Evolutionary conservation across 2,329 filamentous ascomycete genomes (phyloP), one percentile per base, ranked within the genome.

Genomic region (Ustilaginoidea virens): DNA sequence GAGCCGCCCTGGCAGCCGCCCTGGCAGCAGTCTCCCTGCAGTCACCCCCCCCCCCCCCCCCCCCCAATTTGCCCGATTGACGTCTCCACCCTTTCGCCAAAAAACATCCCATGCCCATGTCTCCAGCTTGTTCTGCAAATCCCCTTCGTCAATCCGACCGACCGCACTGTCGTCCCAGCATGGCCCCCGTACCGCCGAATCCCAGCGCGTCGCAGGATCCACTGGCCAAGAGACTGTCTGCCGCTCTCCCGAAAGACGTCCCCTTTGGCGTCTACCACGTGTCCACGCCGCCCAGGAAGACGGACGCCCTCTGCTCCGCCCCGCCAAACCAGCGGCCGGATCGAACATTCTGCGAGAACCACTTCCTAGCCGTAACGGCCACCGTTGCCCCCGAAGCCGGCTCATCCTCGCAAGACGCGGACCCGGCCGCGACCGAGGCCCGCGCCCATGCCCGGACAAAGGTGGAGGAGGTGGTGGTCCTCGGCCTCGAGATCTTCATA

Each of bases 401-500:
- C 3, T 11, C 31, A 6, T 17, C 14, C 6, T n/a, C n/a, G n/a
- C n/a, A n/a, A n/a, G n/a, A n/a, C n/a, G n/a, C n/a, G n/a, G n/a
- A n/a, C n/a, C n/a, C n/a, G n/a, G n/a, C n/a, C n/a, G n/a, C n/a
- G n/a, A n/a, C n/a, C n/a, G n/a, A n/a, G n/a, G n/a, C n/a, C n/a
- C n/a, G n/a, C n/a, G n/a, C n/a, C n/a, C n/a, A n/a, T n/a, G n/a
- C n/a, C n/a, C n/a, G n/a, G n/a, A n/a, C n/a, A n/a, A n/a, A n/a
- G n/a, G n/a, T n/a, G n/a, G n/a, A 47, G 12, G 63, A 73, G 36
- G 64, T 92, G 1, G 56, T 94, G 5, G 65, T 87, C 7, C 75
- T 92, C 33, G 87, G 80, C 11, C 66, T 98, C 37, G 90, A 98
- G 49, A 64, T 94, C 29, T 66, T 90, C 42, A 69, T 98, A 35